A percentile compares a stretch with the other conserved stretches of the same genome.
Evolutionary conservation across 257 asterid species (phyloP).

Genomic region (Solanum ossicruentum): DNA sequence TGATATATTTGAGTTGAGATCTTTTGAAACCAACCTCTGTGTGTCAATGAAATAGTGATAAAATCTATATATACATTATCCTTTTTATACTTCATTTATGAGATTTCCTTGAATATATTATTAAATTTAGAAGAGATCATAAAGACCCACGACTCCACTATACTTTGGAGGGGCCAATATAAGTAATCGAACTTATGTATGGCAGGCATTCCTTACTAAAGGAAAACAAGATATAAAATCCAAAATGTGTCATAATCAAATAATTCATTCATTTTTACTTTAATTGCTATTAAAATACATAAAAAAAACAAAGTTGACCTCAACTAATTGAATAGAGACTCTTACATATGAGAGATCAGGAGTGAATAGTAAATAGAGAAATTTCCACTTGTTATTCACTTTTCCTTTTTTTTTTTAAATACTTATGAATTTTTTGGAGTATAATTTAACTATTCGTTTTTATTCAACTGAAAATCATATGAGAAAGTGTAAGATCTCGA

Average conservation of each 20-base stretch:
- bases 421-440: neutral
- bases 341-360: neutral
- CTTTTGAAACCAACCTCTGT: no score
- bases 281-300: neutral
- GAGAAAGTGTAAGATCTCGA: neutral
- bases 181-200: neutral
- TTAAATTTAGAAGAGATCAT: neutral
- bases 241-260: neutral
- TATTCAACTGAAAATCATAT: no score
- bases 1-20: no score
- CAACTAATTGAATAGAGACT: neutral
- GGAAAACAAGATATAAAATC: no score
- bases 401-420: neutral
- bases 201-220: neutral
- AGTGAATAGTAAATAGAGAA: neutral
- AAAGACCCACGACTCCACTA: neutral
- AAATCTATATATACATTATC: no score
- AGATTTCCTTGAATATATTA: no score
- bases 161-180: neutral
- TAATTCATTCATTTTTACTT: neutral
- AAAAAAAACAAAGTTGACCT: neutral
- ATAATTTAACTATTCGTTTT: neutral
- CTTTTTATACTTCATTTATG: accelerated
- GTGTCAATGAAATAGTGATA: no score
- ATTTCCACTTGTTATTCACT: neutral